Evolutionary conservation across 2,329 filamentous ascomycete species (phyloP).

Genomic region (Neopestalotiopsis sp.): DNA sequence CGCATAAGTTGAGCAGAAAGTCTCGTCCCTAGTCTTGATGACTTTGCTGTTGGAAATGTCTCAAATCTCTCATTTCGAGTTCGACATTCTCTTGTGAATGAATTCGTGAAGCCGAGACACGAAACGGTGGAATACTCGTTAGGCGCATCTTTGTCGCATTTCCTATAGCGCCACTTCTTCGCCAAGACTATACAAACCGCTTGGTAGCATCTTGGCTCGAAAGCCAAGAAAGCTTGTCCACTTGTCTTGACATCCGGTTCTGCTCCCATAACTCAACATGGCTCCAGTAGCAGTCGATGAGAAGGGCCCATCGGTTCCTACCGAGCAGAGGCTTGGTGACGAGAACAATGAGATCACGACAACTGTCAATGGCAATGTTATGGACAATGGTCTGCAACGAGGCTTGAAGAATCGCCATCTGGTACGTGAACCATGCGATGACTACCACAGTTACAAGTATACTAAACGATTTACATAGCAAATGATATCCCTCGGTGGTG

Average conservation of each 20-base stretch:
- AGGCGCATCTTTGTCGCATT: not conserved
- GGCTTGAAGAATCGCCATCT: conserved; percentile 34
- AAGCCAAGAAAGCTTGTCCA: conserved; percentile 12
- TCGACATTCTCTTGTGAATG: not conserved
- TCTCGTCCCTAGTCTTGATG: not conserved
- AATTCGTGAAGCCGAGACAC: not conserved
- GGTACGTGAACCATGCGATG: conserved; percentile 26
- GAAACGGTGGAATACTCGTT: not conserved
- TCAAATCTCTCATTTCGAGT: not conserved
- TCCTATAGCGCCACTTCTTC: not conserved
- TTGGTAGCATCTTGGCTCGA: not conserved
- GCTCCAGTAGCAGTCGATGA: not conserved
- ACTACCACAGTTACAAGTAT: too few species aligned
- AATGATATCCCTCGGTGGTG: conserved; percentile 36
- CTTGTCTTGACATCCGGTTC: not conserved
- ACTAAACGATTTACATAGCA: conserved; percentile 18
- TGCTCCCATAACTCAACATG: not conserved
- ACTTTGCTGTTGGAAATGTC: not conserved
- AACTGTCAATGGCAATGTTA: conserved; percentile 31
- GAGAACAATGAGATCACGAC: conserved; percentile 15
- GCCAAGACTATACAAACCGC: not conserved
- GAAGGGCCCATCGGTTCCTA: not conserved
- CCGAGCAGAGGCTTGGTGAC: not conserved
- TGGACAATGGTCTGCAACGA: conserved; percentile 33
- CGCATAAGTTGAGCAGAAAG: not conserved